Conservation (phyloP, 257 asterid genomes). For the Orobanche coerulescens region DNA sequence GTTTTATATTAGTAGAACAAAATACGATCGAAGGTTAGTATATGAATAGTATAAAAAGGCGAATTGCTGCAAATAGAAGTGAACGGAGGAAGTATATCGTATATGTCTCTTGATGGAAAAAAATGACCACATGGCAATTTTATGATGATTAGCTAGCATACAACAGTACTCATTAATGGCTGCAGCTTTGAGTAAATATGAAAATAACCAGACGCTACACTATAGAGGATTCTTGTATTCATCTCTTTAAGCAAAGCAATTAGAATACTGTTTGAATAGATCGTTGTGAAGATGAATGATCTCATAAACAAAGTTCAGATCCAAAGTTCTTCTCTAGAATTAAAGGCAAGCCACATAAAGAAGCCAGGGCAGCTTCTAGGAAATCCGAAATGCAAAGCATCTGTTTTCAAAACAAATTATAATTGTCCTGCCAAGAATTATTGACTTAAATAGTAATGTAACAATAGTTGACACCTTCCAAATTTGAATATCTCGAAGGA, state of each 20-base stretch:
- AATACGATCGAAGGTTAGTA: too few species aligned
- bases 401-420: neutral
- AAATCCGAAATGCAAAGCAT: slow-evolving; percentile 5
- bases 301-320: neutral
- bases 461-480: neutral
- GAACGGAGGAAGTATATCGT: too few species aligned
- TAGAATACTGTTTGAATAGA: neutral
- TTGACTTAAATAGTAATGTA: neutral
- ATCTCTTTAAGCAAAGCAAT: neutral
- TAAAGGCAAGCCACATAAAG: neutral
- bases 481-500: neutral
- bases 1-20: too few species aligned
- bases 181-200: neutral
- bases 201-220: neutral
- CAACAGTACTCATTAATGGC: neutral
- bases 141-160: neutral
- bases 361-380: slow-evolving; percentile 2
- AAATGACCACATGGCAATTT: neutral
- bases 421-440: neutral
- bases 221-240: neutral
- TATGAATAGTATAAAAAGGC: too few species aligned
- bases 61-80: too few species aligned
- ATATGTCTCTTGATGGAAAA: neutral
- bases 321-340: neutral
- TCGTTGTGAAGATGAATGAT: neutral